phyloP scores from a whole-genome alignment of 257 asterid genomes.

The Forsythia suspensa region DNA sequence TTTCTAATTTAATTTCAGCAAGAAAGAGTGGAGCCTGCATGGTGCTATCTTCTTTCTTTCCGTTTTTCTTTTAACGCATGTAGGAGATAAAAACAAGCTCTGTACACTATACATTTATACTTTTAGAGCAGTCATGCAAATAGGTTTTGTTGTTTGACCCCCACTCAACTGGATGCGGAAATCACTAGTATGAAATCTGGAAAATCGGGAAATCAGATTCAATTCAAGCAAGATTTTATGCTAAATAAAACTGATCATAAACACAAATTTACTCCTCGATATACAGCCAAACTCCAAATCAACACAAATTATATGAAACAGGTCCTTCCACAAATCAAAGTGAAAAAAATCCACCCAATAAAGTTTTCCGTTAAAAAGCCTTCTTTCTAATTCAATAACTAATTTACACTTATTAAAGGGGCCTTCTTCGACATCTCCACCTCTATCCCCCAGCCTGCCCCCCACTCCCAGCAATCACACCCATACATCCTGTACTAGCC shows the following conservation, averaged over 20 bases:
- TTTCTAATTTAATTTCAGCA: too few relatives aligned
- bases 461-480: too few relatives aligned
- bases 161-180: neutral
- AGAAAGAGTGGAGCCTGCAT: too few relatives aligned
- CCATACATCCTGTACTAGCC: too few relatives aligned
- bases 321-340: neutral
- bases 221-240: neutral
- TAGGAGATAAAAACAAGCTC: neutral
- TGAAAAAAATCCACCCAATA: too few relatives aligned
- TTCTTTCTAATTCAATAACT: neutral
- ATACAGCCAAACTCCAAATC: neutral
- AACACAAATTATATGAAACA: too few relatives aligned
- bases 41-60: neutral
- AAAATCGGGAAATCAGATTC: neutral
- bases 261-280: too few relatives aligned
- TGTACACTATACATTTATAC: neutral
- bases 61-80: neutral
- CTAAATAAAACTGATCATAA: neutral
- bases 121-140: neutral
- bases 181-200: neutral
- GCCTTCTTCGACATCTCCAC: neutral
- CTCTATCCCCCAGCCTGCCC: neutral
- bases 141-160: neutral
- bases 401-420: neutral
- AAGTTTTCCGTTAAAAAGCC: neutral